phyloP scores from a whole-genome alignment of 2,329 filamentous ascomycete species.

The Aaosphaeria pasadenensis region DNA sequence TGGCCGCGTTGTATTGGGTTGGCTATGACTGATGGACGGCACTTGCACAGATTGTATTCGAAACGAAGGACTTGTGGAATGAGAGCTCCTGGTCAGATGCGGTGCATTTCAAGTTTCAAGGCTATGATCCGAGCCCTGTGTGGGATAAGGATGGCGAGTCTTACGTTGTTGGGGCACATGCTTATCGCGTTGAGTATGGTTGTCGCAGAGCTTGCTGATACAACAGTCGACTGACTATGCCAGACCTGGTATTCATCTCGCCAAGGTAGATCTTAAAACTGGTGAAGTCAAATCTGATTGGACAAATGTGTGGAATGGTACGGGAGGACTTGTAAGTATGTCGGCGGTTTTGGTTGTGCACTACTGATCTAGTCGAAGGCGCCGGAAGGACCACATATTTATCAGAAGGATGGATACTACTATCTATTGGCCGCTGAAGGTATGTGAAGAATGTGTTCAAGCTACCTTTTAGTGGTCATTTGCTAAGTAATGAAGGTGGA shows the following conservation, averaged over 20 bases:
- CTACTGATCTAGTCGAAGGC: constrained; percentile 5
- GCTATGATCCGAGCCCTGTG: constrained; percentile 55
- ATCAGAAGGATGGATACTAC: constrained; percentile 29
- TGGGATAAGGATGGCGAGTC: constrained; percentile 56
- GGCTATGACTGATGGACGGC: constrained; percentile 1
- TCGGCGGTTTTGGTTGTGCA: background rate
- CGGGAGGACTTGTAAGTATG: constrained; percentile 21
- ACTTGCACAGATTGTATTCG: constrained; percentile 41
- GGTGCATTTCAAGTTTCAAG: constrained; percentile 47
- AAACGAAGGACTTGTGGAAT: constrained; percentile 43
- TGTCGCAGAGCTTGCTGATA: background rate
- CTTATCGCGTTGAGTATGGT: constrained; percentile 16
- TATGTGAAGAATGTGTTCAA: constrained; percentile 7
- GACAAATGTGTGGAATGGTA: constrained; percentile 36
- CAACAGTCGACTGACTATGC: background rate
- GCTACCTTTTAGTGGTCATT: background rate
- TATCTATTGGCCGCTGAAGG: constrained; percentile 34
- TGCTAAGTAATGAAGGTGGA: constrained; percentile 15
- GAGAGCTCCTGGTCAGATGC: constrained; percentile 48
- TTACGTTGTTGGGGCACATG: constrained; percentile 43
- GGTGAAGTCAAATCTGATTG: constrained; percentile 19
- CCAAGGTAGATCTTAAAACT: constrained; percentile 31
- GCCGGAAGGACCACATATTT: constrained; percentile 38
- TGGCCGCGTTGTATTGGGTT: too few species aligned
- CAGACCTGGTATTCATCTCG: constrained; percentile 26